These are phyloP conservation scores for Penicillium roqueforti DNA, from an alignment of 495 filamentous ascomycete genomes.

Conservation along the genomic window DNA sequence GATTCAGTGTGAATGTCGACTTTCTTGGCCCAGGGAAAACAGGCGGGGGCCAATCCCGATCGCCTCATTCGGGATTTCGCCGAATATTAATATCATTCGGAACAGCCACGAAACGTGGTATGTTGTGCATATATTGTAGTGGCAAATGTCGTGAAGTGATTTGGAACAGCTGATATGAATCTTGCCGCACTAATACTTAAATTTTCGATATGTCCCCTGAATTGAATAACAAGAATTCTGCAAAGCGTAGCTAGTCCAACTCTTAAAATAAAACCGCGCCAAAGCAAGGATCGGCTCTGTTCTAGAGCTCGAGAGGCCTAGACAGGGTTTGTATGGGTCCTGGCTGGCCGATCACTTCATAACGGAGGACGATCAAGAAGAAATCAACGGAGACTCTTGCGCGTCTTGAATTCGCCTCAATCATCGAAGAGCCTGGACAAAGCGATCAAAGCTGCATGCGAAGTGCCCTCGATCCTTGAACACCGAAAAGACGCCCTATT, in stretches of 20 bases:
- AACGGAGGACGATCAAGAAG: conserved; percentile 6
- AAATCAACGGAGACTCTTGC: not conserved
- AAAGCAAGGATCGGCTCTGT: not conserved
- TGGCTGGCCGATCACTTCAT: conserved; percentile 4
- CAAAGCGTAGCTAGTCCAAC: not conserved
- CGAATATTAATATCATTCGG: not conserved
- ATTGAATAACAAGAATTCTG: not conserved
- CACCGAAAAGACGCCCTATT: not conserved
- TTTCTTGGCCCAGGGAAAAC: not conserved
- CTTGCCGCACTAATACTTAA: not conserved
- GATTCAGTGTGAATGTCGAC: not conserved
- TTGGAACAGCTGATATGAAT: not conserved
- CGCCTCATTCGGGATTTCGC: conserved; percentile 6
- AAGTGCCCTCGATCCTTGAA: not conserved
- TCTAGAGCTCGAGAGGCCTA: conserved; percentile 12
- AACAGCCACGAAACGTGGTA: not conserved
- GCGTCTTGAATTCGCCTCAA: not conserved
- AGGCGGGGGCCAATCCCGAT: not conserved
- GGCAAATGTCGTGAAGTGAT: not conserved
- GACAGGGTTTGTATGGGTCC: conserved; percentile 2
- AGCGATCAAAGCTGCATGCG: not conserved
- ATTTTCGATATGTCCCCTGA: not conserved
- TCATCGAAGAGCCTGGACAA: not conserved
- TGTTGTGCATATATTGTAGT: not conserved
- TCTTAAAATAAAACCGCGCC: not conserved